Percentiles rank a stretch among this genome's conserved stretches.
Conservation (phyloP, 177 flowering plant species). For the Vitis hybrid region DNA sequence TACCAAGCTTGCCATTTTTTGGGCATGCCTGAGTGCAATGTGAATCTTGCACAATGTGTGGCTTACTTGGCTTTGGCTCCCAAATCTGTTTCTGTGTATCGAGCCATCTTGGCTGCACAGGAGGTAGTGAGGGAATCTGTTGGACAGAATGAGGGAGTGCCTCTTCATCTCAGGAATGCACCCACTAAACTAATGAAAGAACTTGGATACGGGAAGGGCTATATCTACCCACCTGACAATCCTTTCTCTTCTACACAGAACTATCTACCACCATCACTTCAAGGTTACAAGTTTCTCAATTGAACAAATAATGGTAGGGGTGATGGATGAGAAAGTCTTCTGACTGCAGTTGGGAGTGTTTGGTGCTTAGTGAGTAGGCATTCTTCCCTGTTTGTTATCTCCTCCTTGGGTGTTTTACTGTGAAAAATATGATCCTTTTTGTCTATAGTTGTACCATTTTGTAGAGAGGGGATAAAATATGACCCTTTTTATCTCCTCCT, state of each 20-base stretch:
- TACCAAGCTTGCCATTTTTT: constrained; percentile 86
- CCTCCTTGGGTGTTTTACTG: neutral
- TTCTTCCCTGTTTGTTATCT: neutral
- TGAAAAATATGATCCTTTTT: neutral
- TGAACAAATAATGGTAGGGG: constrained; percentile 38
- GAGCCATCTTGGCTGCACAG: constrained; percentile 61
- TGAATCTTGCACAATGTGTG: constrained; percentile 79
- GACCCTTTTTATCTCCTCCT: neutral
- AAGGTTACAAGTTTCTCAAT: constrained; percentile 65
- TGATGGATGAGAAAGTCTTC: neutral
- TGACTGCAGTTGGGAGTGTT: neutral
- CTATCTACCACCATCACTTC: constrained; percentile 65
- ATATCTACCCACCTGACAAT: constrained; percentile 71
- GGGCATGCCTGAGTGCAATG: constrained; percentile 91
- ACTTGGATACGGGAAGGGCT: constrained; percentile 76
- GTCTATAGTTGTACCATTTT: neutral
- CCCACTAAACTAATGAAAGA: constrained; percentile 92
- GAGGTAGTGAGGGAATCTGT: constrained; percentile 66
- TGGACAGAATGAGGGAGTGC: constrained; percentile 88
- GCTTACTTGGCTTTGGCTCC: constrained; percentile 87
- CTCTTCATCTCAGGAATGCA: constrained; percentile 86
- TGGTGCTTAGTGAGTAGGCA: neutral
- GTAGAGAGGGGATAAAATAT: neutral
- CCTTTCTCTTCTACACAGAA: constrained; percentile 45
- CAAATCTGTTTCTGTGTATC: constrained; percentile 71